Base-by-base conservation (phyloP, 352 stramenopile genomes). In the Blastocystis sp. region DNA sequence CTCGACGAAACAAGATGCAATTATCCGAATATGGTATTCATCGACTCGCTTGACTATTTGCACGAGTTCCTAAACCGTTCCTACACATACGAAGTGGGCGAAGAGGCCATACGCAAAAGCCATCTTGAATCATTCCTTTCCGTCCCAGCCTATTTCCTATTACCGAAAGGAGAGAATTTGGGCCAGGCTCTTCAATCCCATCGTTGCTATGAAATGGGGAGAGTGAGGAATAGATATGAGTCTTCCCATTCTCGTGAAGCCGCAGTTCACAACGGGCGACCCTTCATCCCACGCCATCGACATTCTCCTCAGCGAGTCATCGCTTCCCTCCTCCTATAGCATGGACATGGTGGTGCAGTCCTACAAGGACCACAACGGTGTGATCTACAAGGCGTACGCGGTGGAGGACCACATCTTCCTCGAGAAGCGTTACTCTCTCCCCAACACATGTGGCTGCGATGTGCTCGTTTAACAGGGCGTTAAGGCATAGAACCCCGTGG, bases 321-420 rank as follows among this genome's bases (percentile, higher is more conserved):
- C 34, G 10, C 38, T 77, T 34, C 66, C 66, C 19, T 19, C n/a
- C n/a, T 10, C 41, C 52, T 77, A 77, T n/a, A 17, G 17, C 21
- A 77, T 77, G 10, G 66, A 77, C 45, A 77, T 77, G 66, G 66
- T 77, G 23, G 43, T 77, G 19, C 66, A 77, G 19, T 3, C 2
- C 7, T 77, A 77, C 19, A 28, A n/a, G 17, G 19, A 77, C 40
- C 66, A 77, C 52, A 59, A 77, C 40, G 66, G 66, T 9, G 66
- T 77, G 66, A 77, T 77, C n/a, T 77, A 61, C 40, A 77, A 77
- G 23, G 66, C 45, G 38, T 77, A 77, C 52, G 66, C 66, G 21
- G 34, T 77, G 3, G 66, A 53, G 4, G 66, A 77, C 45, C 19
- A 28, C 4, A 43, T 60, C 10, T 77, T 77, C 23, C 34, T 77